Base-by-base conservation (phyloP, 495 filamentous ascomycete genomes). In the Daldinia bambusicola region DNA sequence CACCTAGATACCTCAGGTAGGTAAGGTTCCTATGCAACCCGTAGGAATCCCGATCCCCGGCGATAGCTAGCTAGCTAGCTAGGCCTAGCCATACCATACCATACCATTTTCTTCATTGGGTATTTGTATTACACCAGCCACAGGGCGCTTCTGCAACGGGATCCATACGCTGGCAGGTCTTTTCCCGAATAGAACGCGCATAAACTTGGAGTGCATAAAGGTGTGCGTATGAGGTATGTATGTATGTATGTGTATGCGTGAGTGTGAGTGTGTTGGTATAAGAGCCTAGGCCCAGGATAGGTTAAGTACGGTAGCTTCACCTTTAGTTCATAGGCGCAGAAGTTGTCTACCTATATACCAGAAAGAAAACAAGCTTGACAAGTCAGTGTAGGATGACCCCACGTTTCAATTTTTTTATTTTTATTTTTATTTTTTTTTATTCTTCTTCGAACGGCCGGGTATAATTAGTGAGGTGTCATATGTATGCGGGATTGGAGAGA, bases 371-470 rank as follows among this genome's bases (percentile, higher is more conserved):
- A 53, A 32, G 26, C 26, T 26, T 26, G 26, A 26, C 26, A 26
- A 18, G 10, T 9, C 50, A 53, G 50, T 26, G 50, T 26, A 40
- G 32, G 48, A n/a, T n/a, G n/a, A 64, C 67, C 67, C 61, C 67
- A 70, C 67, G 67, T 61, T 60, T 48, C 56, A 63, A 57, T 41
- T 18, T 41, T 50, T 20, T 26, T 26, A 1, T 26, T 26, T 26
- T 26, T 26, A 57, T 41, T 18, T 41, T 50, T 20, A 1, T 26
- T 26, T 26, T 26, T 26, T 26, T 26, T 3, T 26, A 26, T 26
- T 3, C 3, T 26, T 26, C 26, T 26, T 26, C 26, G 26, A 50
- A 59, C 51, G 34, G 40, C 56, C 45, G 22, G 36, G 37, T 43
- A 45, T 16, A 57, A 51, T n/a, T 43, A 61, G 38, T 48, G 36